phyloP scores from a whole-genome alignment of 257 asterid species.

The Nicotiana sylvestris region DNA sequence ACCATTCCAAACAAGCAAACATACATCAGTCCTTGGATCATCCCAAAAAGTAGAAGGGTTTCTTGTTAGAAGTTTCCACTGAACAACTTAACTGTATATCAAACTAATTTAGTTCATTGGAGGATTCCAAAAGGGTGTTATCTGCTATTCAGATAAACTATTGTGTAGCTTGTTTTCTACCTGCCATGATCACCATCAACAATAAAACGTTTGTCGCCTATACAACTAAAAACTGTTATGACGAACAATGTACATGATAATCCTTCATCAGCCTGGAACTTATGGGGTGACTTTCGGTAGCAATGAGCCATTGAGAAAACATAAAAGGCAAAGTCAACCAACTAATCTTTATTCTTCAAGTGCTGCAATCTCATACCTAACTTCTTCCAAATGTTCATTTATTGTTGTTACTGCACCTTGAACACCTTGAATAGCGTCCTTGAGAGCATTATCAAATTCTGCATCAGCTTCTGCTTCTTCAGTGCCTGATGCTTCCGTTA shows the following conservation, averaged over 20 bases:
- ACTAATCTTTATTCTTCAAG: slow-evolving; percentile 55
- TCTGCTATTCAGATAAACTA: background rate
- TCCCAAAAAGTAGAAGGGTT: background rate
- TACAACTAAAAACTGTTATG: background rate
- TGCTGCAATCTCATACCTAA: slow-evolving; percentile 87
- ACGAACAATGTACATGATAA: background rate
- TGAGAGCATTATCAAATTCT: slow-evolving; percentile 71
- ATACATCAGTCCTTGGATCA: background rate
- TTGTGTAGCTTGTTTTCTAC: background rate
- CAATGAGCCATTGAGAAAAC: background rate
- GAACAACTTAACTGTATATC: background rate
- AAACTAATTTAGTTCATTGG: background rate
- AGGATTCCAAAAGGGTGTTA: background rate
- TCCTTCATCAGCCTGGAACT: background rate
- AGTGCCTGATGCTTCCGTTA: slow-evolving; percentile 93
- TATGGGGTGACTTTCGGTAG: background rate
- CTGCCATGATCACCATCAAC: background rate
- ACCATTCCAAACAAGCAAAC: background rate
- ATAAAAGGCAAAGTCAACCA: slow-evolving; percentile 25
- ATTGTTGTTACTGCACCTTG: slow-evolving; percentile 72
- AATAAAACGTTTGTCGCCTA: background rate
- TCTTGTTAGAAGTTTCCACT: background rate
- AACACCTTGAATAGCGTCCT: slow-evolving; percentile 81
- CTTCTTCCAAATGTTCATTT: slow-evolving; percentile 85
- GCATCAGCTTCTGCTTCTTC: slow-evolving; percentile 98